Evolutionary conservation across 352 stramenopile genomes (phyloP).

Genomic region (Vaucheria bursata): DNA sequence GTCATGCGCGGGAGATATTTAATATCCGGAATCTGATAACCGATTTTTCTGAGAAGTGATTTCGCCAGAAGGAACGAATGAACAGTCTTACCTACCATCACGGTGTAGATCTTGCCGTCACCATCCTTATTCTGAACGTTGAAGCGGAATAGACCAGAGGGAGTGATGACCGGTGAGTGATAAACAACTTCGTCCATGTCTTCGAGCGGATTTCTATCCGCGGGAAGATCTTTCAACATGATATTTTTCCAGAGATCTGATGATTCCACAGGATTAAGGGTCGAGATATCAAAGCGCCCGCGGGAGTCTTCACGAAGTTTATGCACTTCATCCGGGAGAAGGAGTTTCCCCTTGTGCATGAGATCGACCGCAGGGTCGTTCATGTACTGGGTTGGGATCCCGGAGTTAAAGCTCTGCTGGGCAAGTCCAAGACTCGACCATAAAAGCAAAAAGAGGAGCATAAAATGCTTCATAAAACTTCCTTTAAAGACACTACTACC

Average conservation of each 20-base stretch:
- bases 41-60: background rate
- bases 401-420: no score
- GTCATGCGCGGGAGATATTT: background rate
- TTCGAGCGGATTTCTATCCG: background rate
- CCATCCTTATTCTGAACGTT: background rate
- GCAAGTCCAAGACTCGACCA: no score
- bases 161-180: background rate
- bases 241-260: background rate
- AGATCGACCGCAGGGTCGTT: no score
- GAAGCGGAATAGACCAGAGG: background rate
- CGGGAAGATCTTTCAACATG: background rate
- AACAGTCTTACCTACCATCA: background rate
- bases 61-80: background rate
- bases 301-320: no score
- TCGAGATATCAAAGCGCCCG: background rate
- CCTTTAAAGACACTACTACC: no score
- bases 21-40: background rate
- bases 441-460: no score
- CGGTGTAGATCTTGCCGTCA: background rate
- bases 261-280: background rate
- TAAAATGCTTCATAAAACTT: no score
- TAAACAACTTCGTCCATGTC: background rate
- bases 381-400: no score
- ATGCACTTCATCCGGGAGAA: no score
- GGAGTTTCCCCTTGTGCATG: no score